phyloP scores from a whole-genome alignment of 805 yeast species.

The Barnettozyma populi region DNA sequence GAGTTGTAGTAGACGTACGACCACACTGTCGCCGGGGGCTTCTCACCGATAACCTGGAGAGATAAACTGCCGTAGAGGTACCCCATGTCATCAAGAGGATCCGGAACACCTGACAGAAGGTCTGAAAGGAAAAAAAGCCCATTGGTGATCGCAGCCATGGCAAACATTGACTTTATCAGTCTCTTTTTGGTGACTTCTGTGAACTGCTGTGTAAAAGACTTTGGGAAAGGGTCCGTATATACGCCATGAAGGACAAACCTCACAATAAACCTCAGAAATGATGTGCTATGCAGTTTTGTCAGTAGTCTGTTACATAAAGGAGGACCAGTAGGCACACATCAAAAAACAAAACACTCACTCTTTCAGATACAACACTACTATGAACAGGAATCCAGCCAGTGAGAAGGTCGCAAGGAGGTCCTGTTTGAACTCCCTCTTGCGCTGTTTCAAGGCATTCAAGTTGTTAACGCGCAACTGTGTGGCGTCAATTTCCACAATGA shows the following conservation, averaged over 20 bases:
- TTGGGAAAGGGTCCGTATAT: constrained; percentile 37
- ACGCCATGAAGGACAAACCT: constrained; percentile 35
- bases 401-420: constrained; percentile 13
- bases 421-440: constrained; percentile 17
- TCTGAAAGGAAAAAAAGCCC: constrained; percentile 29
- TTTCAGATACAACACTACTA: constrained; percentile 20
- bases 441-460: constrained; percentile 13
- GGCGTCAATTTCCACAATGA: constrained; percentile 6
- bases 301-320: background rate
- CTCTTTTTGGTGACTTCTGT: constrained; percentile 19
- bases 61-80: constrained; percentile 33
- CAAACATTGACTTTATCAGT: constrained; percentile 28
- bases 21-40: constrained; percentile 24
- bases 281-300: constrained; percentile 12
- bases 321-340: background rate
- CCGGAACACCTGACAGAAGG: constrained; percentile 28
- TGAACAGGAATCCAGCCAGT: constrained; percentile 19
- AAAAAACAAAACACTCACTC: constrained; percentile 13
- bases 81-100: constrained; percentile 12
- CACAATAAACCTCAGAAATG: constrained; percentile 25
- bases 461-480: constrained; percentile 14
- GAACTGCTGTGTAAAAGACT: constrained; percentile 23
- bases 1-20: constrained; percentile 28
- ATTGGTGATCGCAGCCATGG: constrained; percentile 23
- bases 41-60: constrained; percentile 45